A percentile compares a stretch with the other conserved stretches of the same genome.
Evolutionary conservation across 2,329 filamentous ascomycete genomes (phyloP).

Genomic region (Coniella lustricola): DNA sequence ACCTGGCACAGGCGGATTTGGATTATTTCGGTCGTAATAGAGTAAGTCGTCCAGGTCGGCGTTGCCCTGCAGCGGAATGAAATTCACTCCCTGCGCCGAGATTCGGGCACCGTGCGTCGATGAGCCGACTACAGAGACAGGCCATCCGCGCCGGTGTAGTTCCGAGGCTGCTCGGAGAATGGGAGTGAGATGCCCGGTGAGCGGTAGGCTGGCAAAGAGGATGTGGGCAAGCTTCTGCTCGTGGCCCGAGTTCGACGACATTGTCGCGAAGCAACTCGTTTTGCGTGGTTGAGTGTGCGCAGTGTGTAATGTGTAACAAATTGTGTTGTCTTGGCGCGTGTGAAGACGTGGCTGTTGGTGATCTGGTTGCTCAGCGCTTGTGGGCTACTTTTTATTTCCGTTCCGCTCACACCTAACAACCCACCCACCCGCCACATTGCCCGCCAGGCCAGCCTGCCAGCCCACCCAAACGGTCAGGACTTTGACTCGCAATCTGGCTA

Average conservation of each 20-base stretch:
- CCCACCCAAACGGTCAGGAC: too few species aligned
- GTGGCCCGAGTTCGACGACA: background rate
- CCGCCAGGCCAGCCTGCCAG: too few species aligned
- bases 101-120: slow-evolving; percentile 29
- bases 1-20: slow-evolving; percentile 17
- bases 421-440: too few species aligned
- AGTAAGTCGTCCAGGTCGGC: slow-evolving; percentile 29
- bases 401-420: too few species aligned
- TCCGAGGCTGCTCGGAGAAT: slow-evolving; percentile 27
- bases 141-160: slow-evolving; percentile 25
- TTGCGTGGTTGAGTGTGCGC: background rate
- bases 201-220: slow-evolving; percentile 28
- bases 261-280: background rate
- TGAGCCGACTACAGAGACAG: slow-evolving; percentile 29
- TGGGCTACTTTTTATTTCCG: too few species aligned
- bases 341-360: too few species aligned
- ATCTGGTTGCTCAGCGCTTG: too few species aligned
- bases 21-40: slow-evolving; percentile 22
- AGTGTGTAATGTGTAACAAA: too few species aligned
- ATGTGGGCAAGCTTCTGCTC: slow-evolving; percentile 17
- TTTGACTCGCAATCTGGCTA: too few species aligned
- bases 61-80: slow-evolving; percentile 25
- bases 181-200: slow-evolving; percentile 32
- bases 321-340: too few species aligned
- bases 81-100: slow-evolving; percentile 25